These are phyloP conservation scores for Globisporangium orthogonon DNA, from an alignment of 352 stramenopile species.

Conservation along the genomic window DNA sequence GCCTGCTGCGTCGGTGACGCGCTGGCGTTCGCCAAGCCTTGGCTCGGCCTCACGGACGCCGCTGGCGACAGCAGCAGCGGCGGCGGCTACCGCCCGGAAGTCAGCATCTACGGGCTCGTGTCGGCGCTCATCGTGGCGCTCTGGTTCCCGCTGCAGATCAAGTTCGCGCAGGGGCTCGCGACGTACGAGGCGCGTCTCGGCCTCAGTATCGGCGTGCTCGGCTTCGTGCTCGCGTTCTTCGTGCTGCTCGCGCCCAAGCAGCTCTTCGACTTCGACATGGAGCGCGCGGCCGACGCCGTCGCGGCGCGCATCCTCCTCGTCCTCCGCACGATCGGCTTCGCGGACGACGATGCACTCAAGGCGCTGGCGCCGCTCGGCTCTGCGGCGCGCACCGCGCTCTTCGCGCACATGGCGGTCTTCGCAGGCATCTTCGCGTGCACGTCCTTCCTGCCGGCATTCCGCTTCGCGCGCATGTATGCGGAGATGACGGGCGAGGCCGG, in stretches of 20 bases:
- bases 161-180: slow-evolving; percentile 50
- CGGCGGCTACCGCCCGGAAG: slow-evolving; percentile 22
- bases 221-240: slow-evolving; percentile 53
- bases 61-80: background rate
- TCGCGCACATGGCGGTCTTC: slow-evolving; percentile 28
- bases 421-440: slow-evolving; percentile 56
- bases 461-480: slow-evolving; percentile 75
- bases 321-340: slow-evolving; percentile 49
- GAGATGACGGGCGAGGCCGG: slow-evolving; percentile 52
- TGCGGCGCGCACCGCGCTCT: slow-evolving; percentile 20
- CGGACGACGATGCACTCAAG: slow-evolving; percentile 39
- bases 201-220: slow-evolving; percentile 42
- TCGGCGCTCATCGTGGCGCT: slow-evolving; percentile 57
- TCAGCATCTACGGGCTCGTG: slow-evolving; percentile 60
- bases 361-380: slow-evolving; percentile 30
- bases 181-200: slow-evolving; percentile 60
- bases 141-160: slow-evolving; percentile 73
- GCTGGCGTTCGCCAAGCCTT: slow-evolving; percentile 26
- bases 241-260: slow-evolving; percentile 49
- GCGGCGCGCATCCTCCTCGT: slow-evolving; percentile 40
- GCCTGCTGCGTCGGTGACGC: slow-evolving; percentile 38
- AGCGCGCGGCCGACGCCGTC: slow-evolving; percentile 30
- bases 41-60: slow-evolving; percentile 4
- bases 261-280: slow-evolving; percentile 65
- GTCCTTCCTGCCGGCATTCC: slow-evolving; percentile 61